These are phyloP conservation scores for Daldinia caldariorum DNA, from an alignment of 495 filamentous ascomycete genomes.

Conservation along the genomic window DNA sequence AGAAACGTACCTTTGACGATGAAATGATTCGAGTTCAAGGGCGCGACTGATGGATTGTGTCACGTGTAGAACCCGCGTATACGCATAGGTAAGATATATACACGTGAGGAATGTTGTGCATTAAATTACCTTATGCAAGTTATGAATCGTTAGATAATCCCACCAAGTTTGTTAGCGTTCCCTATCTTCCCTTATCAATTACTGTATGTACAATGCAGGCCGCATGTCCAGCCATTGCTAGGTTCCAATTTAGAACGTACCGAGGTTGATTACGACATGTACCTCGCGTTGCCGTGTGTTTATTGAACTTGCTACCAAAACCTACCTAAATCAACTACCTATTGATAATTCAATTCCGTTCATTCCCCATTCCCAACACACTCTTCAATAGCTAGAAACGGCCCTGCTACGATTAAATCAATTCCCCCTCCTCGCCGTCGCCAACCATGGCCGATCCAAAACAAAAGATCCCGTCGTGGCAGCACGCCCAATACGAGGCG, in stretches of 20 bases:
- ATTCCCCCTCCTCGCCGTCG: background rate
- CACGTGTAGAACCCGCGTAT: slow-evolving; percentile 25
- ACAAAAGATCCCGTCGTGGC: slow-evolving; percentile 39
- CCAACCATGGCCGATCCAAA: slow-evolving; percentile 35
- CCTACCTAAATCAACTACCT: too few relatives aligned
- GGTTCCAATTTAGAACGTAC: slow-evolving; percentile 3
- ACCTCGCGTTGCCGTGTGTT: slow-evolving; percentile 19
- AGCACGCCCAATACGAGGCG: slow-evolving; percentile 24
- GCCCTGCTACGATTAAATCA: background rate
- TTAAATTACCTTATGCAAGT: slow-evolving; percentile 3
- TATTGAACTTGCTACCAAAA: slow-evolving; percentile 2
- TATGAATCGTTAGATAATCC: slow-evolving; percentile 5
- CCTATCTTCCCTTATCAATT: slow-evolving; percentile 13
- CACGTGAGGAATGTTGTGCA: background rate
- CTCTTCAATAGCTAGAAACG: background rate
- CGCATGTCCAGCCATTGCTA: background rate
- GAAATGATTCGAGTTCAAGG: slow-evolving; percentile 26
- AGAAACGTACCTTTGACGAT: slow-evolving; percentile 28
- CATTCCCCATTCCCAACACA: background rate
- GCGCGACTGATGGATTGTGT: slow-evolving; percentile 33
- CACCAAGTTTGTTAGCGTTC: background rate
- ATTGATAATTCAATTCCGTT: slow-evolving; percentile 6
- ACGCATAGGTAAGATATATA: background rate
- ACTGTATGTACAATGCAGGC: too few relatives aligned
- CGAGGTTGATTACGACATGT: slow-evolving; percentile 26